Percentiles rank a stretch among this genome's conserved stretches.
Conservation (phyloP, 2,329 filamentous ascomycete species). For the Eurotiales sp. region DNA sequence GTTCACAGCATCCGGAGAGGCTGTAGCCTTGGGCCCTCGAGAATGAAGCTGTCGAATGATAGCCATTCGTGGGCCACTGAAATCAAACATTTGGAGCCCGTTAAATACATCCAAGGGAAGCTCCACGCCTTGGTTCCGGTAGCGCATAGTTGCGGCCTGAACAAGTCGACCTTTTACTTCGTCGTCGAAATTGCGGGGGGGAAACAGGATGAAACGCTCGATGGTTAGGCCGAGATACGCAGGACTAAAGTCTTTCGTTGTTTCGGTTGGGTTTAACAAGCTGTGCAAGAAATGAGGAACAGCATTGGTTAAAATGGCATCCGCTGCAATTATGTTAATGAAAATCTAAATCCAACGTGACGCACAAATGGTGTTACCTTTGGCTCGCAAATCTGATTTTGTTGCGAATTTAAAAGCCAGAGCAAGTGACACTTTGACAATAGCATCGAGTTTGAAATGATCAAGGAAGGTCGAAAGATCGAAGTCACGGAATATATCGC, state of each 20-base stretch:
- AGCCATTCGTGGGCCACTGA: conserved; percentile 40
- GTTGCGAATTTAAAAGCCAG: conserved; percentile 82
- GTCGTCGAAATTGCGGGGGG: conserved; percentile 80
- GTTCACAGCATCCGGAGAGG: conserved; percentile 66
- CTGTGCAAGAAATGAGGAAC: conserved; percentile 73
- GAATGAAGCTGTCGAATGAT: conserved; percentile 65
- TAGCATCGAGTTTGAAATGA: conserved; percentile 87
- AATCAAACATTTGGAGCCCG: conserved; percentile 43
- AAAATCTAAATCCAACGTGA: background rate
- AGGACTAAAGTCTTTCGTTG: conserved; percentile 63
- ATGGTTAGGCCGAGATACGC: conserved; percentile 74
- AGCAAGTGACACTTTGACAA: conserved; percentile 82
- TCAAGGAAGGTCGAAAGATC: conserved; percentile 94
- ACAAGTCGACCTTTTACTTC: conserved; percentile 64
- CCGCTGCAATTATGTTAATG: conserved; percentile 54
- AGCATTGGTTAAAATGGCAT: conserved; percentile 81
- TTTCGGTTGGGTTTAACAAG: conserved; percentile 62
- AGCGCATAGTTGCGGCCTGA: conserved; percentile 65
- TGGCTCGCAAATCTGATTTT: conserved; percentile 77
- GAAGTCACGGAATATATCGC: conserved; percentile 93
- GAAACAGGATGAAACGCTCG: conserved; percentile 81
- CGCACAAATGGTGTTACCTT: conserved; percentile 59
- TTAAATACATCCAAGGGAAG: conserved; percentile 42
- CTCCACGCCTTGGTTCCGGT: conserved; percentile 54
- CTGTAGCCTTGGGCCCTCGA: conserved; percentile 70